Conservation (phyloP, 2,329 filamentous ascomycete species). For the Harringtonia aguacate region DNA sequence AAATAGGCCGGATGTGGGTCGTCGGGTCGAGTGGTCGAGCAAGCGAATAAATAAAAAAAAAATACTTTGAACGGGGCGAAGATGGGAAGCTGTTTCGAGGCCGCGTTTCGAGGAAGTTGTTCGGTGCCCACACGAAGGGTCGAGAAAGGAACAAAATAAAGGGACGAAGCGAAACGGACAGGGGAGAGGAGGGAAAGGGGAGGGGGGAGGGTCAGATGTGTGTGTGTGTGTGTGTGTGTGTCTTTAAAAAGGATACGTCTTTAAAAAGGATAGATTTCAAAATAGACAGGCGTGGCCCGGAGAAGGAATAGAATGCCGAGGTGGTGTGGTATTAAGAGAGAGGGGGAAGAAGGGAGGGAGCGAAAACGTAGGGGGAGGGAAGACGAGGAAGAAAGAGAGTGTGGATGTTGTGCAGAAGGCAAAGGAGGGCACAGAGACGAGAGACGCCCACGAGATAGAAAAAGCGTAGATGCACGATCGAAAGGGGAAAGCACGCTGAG, state of each 20-base stretch:
- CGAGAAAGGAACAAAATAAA: background rate
- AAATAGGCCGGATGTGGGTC: too few relatives aligned
- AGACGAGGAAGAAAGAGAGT: background rate
- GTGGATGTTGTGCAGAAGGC: too few relatives aligned
- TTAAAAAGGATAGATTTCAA: background rate
- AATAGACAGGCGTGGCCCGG: slow-evolving; percentile 8
- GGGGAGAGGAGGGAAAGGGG: background rate
- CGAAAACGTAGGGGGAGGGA: background rate
- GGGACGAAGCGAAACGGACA: background rate
- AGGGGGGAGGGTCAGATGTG: background rate
- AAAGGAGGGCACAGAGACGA: background rate
- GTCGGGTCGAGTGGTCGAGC: too few relatives aligned
- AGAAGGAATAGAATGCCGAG: background rate
- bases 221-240: background rate
- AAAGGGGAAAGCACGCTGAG: too few relatives aligned
- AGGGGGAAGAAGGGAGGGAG: background rate
- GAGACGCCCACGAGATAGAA: background rate
- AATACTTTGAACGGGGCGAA: too few relatives aligned
- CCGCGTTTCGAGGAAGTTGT: too few relatives aligned
- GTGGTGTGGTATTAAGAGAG: background rate
- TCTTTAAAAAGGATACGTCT: background rate
- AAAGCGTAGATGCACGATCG: too few relatives aligned
- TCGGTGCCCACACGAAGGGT: background rate
- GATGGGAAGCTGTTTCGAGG: too few relatives aligned
- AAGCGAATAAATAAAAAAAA: too few relatives aligned